A percentile compares a stretch with the other conserved stretches of the same genome.
These are phyloP conservation scores for Kwoniella botswanensis DNA, from an alignment of 768 basidiomycete species.

Conservation along the genomic window DNA sequence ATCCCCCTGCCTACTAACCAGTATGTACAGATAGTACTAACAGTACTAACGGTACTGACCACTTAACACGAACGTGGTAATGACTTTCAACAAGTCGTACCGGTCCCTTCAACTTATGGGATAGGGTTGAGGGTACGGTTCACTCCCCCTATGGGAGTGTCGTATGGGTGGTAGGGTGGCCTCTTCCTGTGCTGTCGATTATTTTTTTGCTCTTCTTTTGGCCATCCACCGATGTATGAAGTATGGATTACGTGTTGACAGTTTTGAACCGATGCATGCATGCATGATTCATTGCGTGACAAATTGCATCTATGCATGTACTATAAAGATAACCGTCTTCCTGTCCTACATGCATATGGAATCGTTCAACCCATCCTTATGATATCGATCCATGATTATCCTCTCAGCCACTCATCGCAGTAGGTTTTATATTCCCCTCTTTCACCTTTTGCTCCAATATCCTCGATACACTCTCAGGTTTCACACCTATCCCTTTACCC, in stretches of 20 bases:
- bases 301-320: too few relatives aligned
- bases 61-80: not conserved
- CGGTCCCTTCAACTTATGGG: not conserved
- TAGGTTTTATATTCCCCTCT: constrained; percentile 39
- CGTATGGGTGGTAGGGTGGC: not conserved
- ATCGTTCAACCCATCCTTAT: not conserved
- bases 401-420: constrained; percentile 12
- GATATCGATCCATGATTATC: not conserved
- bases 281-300: too few relatives aligned
- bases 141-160: not conserved
- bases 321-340: too few relatives aligned
- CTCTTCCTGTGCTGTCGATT: not conserved
- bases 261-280: too few relatives aligned
- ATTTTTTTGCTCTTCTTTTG: not conserved
- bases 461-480: constrained; percentile 23
- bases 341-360: too few relatives aligned
- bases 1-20: not conserved
- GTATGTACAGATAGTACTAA: not conserved
- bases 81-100: too few relatives aligned
- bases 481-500: constrained; percentile 21
- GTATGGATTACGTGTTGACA: not conserved
- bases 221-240: not conserved
- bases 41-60: not conserved
- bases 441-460: constrained; percentile 28
- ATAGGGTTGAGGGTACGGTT: not conserved